Percentiles rank a stretch among this genome's conserved stretches.
These are phyloP conservation scores for Anethum foeniculum DNA, from an alignment of 140 eudicot genomes.

Conservation along the genomic window DNA sequence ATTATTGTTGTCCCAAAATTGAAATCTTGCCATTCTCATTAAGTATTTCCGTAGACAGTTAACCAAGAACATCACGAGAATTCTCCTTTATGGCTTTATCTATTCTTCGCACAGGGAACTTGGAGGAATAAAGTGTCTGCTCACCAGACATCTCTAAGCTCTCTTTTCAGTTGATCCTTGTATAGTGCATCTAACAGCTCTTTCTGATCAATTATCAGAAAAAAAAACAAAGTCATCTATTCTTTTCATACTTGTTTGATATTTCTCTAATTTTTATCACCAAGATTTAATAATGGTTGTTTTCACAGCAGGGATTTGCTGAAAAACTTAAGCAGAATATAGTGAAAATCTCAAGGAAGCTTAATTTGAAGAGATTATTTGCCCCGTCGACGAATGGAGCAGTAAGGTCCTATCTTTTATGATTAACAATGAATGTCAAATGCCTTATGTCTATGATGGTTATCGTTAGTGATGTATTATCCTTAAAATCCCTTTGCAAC, in stretches of 20 bases:
- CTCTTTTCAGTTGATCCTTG: background rate
- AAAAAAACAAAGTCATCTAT: background rate
- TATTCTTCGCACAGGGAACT: background rate
- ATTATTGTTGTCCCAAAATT: background rate
- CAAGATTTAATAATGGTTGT: conserved; percentile 2
- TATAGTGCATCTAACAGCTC: background rate
- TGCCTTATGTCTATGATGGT: background rate
- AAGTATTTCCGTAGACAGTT: background rate
- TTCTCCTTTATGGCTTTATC: background rate
- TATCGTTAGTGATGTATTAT: background rate
- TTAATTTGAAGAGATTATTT: conserved; percentile 54
- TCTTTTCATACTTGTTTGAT: background rate
- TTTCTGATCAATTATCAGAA: background rate
- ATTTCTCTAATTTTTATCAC: background rate
- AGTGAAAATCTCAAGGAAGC: conserved; percentile 19
- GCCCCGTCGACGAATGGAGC: conserved; percentile 82
- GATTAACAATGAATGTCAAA: background rate
- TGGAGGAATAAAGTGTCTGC: background rate
- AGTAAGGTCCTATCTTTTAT: conserved; percentile 22
- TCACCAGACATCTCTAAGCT: background rate
- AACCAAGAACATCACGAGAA: background rate
- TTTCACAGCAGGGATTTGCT: conserved; percentile 26
- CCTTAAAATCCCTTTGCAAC: background rate
- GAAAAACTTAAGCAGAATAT: conserved; percentile 25
- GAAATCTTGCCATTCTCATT: background rate